These are phyloP conservation scores for Pseudogymnoascus destructans DNA, from an alignment of 2,329 filamentous ascomycete species.

Conservation along the genomic window DNA sequence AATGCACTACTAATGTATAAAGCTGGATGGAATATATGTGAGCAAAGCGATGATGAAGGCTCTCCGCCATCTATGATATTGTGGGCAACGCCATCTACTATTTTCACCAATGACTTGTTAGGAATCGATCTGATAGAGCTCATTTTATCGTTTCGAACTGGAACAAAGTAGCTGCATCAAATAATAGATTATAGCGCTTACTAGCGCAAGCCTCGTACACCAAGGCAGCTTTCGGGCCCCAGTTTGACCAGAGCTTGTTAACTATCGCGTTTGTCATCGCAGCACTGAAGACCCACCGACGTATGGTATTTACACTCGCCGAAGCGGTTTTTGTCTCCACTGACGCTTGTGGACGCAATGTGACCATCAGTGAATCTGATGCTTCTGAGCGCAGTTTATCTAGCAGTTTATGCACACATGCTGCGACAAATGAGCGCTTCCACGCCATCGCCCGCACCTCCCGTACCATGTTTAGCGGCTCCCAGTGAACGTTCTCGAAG, in stretches of 20 bases:
- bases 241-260: neutral
- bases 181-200: neutral
- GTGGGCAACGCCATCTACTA: neutral
- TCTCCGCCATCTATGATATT: neutral
- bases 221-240: neutral
- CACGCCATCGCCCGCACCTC: neutral
- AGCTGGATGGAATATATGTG: neutral
- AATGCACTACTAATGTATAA: neutral
- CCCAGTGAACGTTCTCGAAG: neutral
- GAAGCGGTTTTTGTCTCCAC: too few species aligned
- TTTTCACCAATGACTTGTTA: neutral
- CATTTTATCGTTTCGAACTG: neutral
- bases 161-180: neutral
- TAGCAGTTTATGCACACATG: neutral
- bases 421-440: neutral
- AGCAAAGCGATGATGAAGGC: neutral
- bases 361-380: too few species aligned
- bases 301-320: neutral
- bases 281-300: neutral
- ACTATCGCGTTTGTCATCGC: neutral
- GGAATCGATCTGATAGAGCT: neutral
- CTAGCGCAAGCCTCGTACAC: neutral
- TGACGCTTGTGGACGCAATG: too few species aligned
- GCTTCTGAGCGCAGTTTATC: too few species aligned
- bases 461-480: neutral